phyloP scores from a whole-genome alignment of 2,329 filamentous ascomycete genomes.

The Tolypocladium endophyticum region DNA sequence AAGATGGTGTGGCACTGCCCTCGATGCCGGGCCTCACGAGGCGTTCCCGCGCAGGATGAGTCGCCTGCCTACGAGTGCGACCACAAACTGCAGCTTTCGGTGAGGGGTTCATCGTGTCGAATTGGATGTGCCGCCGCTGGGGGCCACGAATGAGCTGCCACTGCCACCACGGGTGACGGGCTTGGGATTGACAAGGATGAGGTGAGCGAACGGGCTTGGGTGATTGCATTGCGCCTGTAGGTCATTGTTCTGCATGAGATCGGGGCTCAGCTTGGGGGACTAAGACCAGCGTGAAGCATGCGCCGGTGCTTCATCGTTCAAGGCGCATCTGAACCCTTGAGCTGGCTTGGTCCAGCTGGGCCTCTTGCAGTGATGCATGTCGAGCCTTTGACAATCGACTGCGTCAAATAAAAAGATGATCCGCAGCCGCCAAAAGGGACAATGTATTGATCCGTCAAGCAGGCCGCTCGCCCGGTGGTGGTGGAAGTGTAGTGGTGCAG shows the following conservation, averaged over 20 bases:
- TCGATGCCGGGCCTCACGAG: not conserved
- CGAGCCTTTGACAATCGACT: not conserved
- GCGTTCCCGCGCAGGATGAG: not conserved
- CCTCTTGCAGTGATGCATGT: not conserved
- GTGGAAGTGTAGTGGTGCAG: not conserved
- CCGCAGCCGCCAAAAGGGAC: not conserved
- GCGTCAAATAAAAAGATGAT: not conserved
- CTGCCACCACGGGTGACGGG: not conserved
- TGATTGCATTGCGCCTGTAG: not conserved
- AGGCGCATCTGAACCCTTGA: not conserved
- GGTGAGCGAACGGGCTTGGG: not conserved
- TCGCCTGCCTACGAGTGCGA: not conserved
- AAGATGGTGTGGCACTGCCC: not conserved
- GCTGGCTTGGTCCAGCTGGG: not conserved
- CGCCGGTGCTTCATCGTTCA: not conserved
- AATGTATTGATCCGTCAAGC: not conserved
- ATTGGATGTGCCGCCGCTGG: not conserved
- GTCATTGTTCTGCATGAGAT: not conserved
- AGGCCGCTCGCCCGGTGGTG: not conserved
- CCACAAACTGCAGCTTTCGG: not conserved
- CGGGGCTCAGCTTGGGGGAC: not conserved
- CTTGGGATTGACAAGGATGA: not conserved
- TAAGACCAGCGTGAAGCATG: not conserved
- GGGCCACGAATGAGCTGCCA: not conserved
- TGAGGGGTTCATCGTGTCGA: not conserved